Evolutionary conservation across 2,329 filamentous ascomycete genomes (phyloP), one percentile per base, ranked within the genome.

Genomic region (Alternaria metachromatica): DNA sequence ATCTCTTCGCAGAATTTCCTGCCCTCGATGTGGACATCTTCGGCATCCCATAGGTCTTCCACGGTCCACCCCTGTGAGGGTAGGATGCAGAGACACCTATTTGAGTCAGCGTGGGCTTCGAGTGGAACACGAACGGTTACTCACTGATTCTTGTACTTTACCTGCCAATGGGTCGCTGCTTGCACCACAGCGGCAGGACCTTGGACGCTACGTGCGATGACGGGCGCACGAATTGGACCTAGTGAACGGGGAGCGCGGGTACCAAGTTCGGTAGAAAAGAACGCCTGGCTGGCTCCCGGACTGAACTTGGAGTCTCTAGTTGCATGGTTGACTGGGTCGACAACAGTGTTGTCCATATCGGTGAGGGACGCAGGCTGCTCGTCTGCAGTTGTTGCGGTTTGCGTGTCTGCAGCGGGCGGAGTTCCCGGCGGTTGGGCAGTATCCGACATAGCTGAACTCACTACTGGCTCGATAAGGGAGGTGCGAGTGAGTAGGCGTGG

Each of bases 31-130:
- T 77, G 70, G 21, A 80, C 74, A 41, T 80, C 78, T 60, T 64
- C 48, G 9, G 64, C 62, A 49, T 80, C 78, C 74, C 76, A 81
- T 9, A 80, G 69, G 55, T 81, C 78, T 28, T 68, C 30, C 10
- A 79, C 73, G 7, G 51, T 60, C 69, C 70, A 78, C 8, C 65
- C 67, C 44, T 65, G 55, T 8, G 63, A 53, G 5, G 76, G 74
- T 41, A 78, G 76, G 54, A 79, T 73, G 53, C 68, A 68, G 26
- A 69, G 61, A 51, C 72, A 78, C 20, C 55, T 61, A 33, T 2
- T 33, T 6, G 9, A 33, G 53, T 61, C 18, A 61, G 45, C 18
- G 6, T 15, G 9, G 15, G n/a, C 2, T 11, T 7, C n/a, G 15
- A 8, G 23, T n/a, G 15, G 18, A 18, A 20, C 23, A 15, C 33